These are phyloP conservation scores for Wilhelminamyces savonicus DNA, from an alignment of 805 yeast genomes.

Conservation along the genomic window DNA sequence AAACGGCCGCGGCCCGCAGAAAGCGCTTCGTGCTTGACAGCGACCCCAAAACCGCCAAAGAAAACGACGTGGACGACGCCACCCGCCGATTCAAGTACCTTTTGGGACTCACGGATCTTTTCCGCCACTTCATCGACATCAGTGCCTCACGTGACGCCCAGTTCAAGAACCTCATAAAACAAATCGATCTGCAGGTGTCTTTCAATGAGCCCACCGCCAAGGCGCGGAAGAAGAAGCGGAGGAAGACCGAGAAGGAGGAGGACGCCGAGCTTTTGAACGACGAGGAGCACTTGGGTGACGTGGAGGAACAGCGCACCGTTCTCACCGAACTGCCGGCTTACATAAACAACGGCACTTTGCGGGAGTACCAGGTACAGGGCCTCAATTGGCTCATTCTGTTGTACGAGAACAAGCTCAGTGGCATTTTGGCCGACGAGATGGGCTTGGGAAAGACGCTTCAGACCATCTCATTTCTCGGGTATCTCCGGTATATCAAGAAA, in stretches of 20 bases:
- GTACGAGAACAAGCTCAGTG: constrained; percentile 83
- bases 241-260: constrained; percentile 93
- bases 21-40: constrained; percentile 42
- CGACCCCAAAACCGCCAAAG: constrained; percentile 55
- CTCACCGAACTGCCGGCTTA: constrained; percentile 81
- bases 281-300: constrained; percentile 58
- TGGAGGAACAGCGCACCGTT: constrained; percentile 50
- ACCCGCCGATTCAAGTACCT: constrained; percentile 76
- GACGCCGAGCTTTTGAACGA: constrained; percentile 86
- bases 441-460: constrained; percentile 95
- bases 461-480: constrained; percentile 88
- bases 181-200: constrained; percentile 45
- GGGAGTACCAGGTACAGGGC: constrained; percentile 94
- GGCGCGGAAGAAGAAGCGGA: constrained; percentile 41
- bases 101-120: constrained; percentile 75
- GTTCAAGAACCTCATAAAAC: constrained; percentile 54
- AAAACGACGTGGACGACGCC: constrained; percentile 52
- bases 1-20: constrained; percentile 8
- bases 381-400: constrained; percentile 89
- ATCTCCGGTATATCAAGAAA: constrained; percentile 67
- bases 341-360: constrained; percentile 60
- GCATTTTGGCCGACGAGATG: constrained; percentile 97
- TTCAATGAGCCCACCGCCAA: constrained; percentile 22
- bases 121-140: constrained; percentile 80
- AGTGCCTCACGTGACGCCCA: constrained; percentile 73